These are phyloP conservation scores for Saxophila tyrrhenica DNA, from an alignment of 495 filamentous ascomycete genomes.

Conservation along the genomic window DNA sequence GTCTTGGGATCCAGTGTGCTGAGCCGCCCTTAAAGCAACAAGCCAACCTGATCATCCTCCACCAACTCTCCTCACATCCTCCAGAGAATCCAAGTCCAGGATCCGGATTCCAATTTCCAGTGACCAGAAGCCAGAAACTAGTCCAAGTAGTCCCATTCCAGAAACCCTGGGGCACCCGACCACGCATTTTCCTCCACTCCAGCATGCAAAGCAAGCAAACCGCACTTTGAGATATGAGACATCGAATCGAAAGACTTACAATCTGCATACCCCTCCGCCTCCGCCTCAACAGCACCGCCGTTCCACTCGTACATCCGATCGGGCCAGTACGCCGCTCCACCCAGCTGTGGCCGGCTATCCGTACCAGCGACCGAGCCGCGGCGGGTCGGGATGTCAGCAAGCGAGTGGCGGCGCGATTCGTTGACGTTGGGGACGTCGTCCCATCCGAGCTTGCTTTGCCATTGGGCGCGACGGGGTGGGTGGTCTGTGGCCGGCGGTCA, in stretches of 20 bases:
- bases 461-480: conserved; percentile 41
- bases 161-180: no score
- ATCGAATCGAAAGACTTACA: not conserved
- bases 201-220: no score
- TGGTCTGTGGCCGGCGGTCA: conserved; percentile 8
- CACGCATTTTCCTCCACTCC: no score
- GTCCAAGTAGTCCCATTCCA: no score
- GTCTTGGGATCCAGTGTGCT: no score
- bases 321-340: not conserved
- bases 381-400: conserved; percentile 48
- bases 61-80: no score
- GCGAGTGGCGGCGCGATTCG: conserved; percentile 92
- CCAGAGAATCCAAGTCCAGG: no score
- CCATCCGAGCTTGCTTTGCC: conserved; percentile 81
- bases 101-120: no score
- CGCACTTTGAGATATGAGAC: no score
- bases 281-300: not conserved
- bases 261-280: not conserved
- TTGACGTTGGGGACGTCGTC: conserved; percentile 56
- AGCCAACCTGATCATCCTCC: no score
- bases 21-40: no score
- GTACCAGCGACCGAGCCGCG: conserved; percentile 12
- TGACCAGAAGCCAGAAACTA: no score
- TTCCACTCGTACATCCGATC: conserved; percentile 2
- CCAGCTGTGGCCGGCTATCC: not conserved